Evolutionary conservation across 306 rosid species (phyloP), one percentile per base, ranked within the genome.

Genomic region (Cotoneaster glaucophyllus): DNA sequence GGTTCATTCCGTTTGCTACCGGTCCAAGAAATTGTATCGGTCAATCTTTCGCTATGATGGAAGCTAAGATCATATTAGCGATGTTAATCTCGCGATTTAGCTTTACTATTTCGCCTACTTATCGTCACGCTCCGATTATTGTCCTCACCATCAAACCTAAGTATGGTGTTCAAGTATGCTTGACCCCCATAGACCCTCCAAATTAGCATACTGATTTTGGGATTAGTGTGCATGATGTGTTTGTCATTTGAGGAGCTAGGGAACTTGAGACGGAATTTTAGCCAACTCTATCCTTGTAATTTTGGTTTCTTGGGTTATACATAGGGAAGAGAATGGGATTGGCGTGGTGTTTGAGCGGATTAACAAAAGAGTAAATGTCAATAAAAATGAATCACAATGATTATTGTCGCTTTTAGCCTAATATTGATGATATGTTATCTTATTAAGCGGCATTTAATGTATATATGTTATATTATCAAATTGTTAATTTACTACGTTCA

Each of bases 11-110:
- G 6, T 95, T 95, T 77, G 97, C 92, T 8, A 69, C 86, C 12
- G 99, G 99, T 11, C 97, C 99, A 4, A 85, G 99, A 74, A 92
- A 92, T 48, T 95, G 99, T 67, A 82, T 95, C 4, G 99, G 98
- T 53, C 99, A 95, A 79, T 81, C 88, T 17, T 95, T 95, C 71
- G 99, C 99, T 2, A 69, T 95, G 18, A 90, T 95, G 97, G 99
- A 95, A 82, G 98, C 97, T 62, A 95, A 95, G 86, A 90, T 86
- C 77, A 92, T 95, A 67, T 82, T 95, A 79, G 89, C 97, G 4
- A 86, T 92, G 98, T 77, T 95, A 31, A 81, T 95, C 80, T 89
- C 98, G 1, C 50, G 25, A 31, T 95, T 85, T 74, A 89, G 87
- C 77, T 95, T 95, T 87, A 85, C 84, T 14, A 76, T 89, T 68